phyloP scores from a whole-genome alignment of 2,329 filamentous ascomycete genomes.

The Dactylonectria estremocensis region DNA sequence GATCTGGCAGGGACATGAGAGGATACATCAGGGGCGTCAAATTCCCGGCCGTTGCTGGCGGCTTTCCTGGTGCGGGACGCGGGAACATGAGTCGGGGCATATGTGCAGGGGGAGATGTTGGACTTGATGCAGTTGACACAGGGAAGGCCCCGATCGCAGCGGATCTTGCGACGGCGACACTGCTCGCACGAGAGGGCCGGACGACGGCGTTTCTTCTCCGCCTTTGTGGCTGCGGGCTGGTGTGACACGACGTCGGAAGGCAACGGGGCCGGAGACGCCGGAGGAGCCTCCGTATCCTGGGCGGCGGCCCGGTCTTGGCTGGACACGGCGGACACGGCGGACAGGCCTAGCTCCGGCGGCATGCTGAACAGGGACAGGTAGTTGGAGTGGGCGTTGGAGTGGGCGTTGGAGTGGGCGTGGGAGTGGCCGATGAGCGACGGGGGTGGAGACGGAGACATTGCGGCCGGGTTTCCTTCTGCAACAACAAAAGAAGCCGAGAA shows the following conservation, averaged over 20 bases:
- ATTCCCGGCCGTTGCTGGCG: slow-evolving; percentile 8
- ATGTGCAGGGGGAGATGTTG: slow-evolving; percentile 69
- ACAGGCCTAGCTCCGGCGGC: slow-evolving; percentile 3
- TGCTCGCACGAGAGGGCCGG: slow-evolving; percentile 67
- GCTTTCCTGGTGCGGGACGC: slow-evolving; percentile 45
- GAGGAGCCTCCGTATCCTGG: slow-evolving; percentile 4
- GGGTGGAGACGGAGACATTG: slow-evolving; percentile 32
- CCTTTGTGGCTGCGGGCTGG: slow-evolving; percentile 22
- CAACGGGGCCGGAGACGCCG: background rate
- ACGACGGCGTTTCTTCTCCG: slow-evolving; percentile 57
- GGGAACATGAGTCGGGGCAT: slow-evolving; percentile 57
- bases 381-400: too few species aligned
- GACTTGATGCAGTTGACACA: slow-evolving; percentile 74
- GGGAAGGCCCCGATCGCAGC: slow-evolving; percentile 71
- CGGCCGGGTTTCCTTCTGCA: background rate
- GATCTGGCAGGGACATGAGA: slow-evolving; percentile 42
- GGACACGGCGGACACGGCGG: background rate
- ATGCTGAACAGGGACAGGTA: slow-evolving; percentile 22
- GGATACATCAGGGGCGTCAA: slow-evolving; percentile 13
- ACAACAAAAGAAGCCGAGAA: background rate
- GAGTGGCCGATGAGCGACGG: slow-evolving; percentile 5
- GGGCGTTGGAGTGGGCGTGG: too few species aligned
- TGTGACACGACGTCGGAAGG: background rate
- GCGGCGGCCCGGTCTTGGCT: slow-evolving; percentile 10
- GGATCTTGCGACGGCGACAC: slow-evolving; percentile 73